phyloP scores from a whole-genome alignment of 257 asterid species.

The Solanum bukasovii region DNA sequence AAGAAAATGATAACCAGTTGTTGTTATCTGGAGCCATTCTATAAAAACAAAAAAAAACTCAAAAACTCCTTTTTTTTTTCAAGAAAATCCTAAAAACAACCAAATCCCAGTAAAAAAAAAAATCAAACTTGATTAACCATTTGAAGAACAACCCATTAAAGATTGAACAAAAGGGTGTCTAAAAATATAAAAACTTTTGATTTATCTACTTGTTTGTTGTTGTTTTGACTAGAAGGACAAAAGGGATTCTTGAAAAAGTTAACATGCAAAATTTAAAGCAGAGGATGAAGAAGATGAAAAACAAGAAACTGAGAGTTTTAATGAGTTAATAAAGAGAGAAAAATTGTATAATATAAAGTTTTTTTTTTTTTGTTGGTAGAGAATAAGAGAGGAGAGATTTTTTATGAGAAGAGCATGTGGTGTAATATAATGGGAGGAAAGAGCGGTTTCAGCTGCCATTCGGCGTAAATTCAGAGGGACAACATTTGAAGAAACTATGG shows the following conservation, averaged over 20 bases:
- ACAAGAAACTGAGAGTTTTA: neutral
- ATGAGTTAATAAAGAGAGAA: constrained; percentile 17
- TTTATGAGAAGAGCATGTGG: constrained; percentile 40
- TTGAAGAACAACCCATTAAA: neutral
- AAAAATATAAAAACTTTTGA: neutral
- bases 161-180: neutral
- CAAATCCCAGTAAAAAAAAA: neutral
- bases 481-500: neutral
- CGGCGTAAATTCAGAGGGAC: constrained; percentile 74
- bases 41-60: neutral
- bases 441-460: constrained; percentile 82
- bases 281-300: constrained; percentile 3
- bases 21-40: constrained; percentile 65
- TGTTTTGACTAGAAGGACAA: neutral
- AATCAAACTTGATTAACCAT: neutral
- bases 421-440: constrained; percentile 63
- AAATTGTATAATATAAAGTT: neutral
- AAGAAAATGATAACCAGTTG: constrained; percentile 81
- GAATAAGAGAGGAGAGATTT: neutral
- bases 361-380: neutral
- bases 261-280: neutral
- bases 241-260: neutral
- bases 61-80: neutral
- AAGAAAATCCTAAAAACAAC: neutral
- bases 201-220: neutral